A percentile compares a stretch with the other conserved stretches of the same genome.
Conservation (phyloP, 345 rosid species). For the Pistacia vera region DNA sequence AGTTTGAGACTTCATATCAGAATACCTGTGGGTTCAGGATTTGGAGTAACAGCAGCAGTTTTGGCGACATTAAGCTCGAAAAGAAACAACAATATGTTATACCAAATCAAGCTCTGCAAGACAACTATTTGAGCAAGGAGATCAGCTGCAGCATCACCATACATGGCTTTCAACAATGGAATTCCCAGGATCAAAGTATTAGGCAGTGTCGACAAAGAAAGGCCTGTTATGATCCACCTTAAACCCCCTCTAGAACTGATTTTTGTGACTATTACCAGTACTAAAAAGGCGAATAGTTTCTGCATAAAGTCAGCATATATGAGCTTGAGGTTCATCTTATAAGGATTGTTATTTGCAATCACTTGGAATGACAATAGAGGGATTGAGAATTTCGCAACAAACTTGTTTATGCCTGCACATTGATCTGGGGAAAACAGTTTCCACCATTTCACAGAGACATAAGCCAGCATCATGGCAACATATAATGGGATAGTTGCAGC, state of each 20-base stretch:
- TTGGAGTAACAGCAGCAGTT: slow-evolving; percentile 34
- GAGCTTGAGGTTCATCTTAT: slow-evolving; percentile 71
- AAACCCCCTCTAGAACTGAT: slow-evolving; percentile 55
- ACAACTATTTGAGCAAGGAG: slow-evolving; percentile 76
- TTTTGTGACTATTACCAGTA: slow-evolving; percentile 39
- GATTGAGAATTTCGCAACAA: slow-evolving; percentile 82
- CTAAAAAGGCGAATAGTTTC: slow-evolving; percentile 54
- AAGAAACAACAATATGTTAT: slow-evolving; percentile 68
- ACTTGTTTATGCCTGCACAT: slow-evolving; percentile 88
- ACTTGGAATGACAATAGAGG: slow-evolving; percentile 83
- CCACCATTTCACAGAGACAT: slow-evolving; percentile 65
- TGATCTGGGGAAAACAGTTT: slow-evolving; percentile 77
- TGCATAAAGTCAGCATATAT: slow-evolving; percentile 64
- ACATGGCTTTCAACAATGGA: slow-evolving; percentile 70
- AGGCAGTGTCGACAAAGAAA: slow-evolving; percentile 75
- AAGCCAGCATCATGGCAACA: slow-evolving; percentile 72
- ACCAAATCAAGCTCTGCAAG: slow-evolving; percentile 84
- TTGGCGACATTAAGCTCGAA: slow-evolving; percentile 69
- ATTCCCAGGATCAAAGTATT: slow-evolving; percentile 89
- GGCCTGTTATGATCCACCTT: slow-evolving; percentile 66
- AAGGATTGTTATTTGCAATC: slow-evolving; percentile 69
- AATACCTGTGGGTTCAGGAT: slow-evolving; percentile 57
- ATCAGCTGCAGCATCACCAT: slow-evolving; percentile 59
- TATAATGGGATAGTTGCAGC: slow-evolving; percentile 86
- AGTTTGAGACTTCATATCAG: background rate